A percentile compares a stretch with the other conserved stretches of the same genome.
These are phyloP conservation scores for Bertia moriformis DNA, from an alignment of 2,329 filamentous ascomycete genomes.

Conservation along the genomic window DNA sequence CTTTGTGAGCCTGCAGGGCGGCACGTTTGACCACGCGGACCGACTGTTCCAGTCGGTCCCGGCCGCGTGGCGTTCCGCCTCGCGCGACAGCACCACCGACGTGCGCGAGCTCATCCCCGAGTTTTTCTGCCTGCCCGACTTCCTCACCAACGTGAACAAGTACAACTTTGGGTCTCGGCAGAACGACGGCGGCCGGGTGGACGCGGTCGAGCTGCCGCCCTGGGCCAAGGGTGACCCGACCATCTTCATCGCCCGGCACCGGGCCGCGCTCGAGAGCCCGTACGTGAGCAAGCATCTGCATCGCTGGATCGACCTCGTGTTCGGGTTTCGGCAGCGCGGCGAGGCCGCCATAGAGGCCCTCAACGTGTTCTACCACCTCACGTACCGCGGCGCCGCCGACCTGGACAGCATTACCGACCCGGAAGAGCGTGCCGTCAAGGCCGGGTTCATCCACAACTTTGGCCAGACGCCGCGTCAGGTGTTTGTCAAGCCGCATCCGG, in stretches of 20 bases:
- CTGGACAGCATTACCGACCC: slow-evolving; percentile 81
- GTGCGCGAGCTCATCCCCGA: slow-evolving; percentile 90
- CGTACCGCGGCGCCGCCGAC: slow-evolving; percentile 85
- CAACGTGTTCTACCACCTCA: slow-evolving; percentile 92
- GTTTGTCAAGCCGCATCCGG: slow-evolving; percentile 67
- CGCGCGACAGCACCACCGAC: slow-evolving; percentile 78
- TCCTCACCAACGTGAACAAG: slow-evolving; percentile 80
- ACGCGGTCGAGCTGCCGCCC: slow-evolving; percentile 75
- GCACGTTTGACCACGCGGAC: slow-evolving; percentile 89
- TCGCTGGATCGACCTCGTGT: slow-evolving; percentile 89
- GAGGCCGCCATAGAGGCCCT: slow-evolving; percentile 81
- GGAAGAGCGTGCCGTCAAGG: slow-evolving; percentile 72
- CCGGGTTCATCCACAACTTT: slow-evolving; percentile 96
- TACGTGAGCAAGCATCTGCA: slow-evolving; percentile 87
- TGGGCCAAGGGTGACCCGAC: slow-evolving; percentile 96
- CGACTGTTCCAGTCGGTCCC: slow-evolving; percentile 86
- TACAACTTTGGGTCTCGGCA: slow-evolving; percentile 89
- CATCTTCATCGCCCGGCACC: slow-evolving; percentile 87
- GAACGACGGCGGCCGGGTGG: slow-evolving; percentile 64
- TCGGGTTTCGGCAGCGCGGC: slow-evolving; percentile 84
- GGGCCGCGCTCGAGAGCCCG: slow-evolving; percentile 83
- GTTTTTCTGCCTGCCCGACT: slow-evolving; percentile 93
- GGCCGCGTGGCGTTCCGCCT: slow-evolving; percentile 81
- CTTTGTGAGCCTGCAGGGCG: slow-evolving; percentile 86
- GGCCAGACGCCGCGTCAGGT: slow-evolving; percentile 94